Percentiles rank a stretch among this genome's conserved stretches.
Evolutionary conservation across 169 alveolate species (phyloP).

Genomic region (Eimeria necatrix): DNA sequence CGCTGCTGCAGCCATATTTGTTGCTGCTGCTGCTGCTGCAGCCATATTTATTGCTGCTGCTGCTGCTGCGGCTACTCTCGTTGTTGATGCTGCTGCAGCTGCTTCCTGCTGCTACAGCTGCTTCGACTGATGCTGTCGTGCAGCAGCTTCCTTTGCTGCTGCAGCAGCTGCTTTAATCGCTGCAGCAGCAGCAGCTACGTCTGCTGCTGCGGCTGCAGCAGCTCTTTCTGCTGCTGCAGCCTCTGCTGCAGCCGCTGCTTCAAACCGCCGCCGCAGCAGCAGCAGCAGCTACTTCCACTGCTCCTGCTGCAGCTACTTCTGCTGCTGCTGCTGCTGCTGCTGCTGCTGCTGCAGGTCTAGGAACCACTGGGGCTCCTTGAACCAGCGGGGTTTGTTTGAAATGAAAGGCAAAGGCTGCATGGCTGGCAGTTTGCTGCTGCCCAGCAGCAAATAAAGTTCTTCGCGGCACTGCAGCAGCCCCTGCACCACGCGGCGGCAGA

Average conservation of each 20-base stretch:
- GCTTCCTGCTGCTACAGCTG: no score
- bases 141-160: no score
- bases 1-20: not conserved
- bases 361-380: not conserved
- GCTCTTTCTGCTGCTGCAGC: no score
- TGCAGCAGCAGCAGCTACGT: no score
- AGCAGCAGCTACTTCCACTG: no score
- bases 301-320: not conserved
- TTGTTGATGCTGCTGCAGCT: not conserved
- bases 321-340: slow-evolving; percentile 26
- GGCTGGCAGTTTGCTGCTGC: not conserved
- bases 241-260: no score
- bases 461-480: not conserved
- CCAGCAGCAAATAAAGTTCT: not conserved
- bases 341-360: slow-evolving; percentile 35
- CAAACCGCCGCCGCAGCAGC: no score
- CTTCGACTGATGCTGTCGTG: no score
- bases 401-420: not conserved
- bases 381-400: not conserved
- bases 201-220: no score
- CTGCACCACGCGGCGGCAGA: not conserved
- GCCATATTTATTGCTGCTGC: not conserved
- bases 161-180: no score
- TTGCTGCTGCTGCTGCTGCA: not conserved
- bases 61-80: not conserved